Base-by-base conservation (phyloP, 208 protist genomes). In the Leishmania guyanensis region DNA sequence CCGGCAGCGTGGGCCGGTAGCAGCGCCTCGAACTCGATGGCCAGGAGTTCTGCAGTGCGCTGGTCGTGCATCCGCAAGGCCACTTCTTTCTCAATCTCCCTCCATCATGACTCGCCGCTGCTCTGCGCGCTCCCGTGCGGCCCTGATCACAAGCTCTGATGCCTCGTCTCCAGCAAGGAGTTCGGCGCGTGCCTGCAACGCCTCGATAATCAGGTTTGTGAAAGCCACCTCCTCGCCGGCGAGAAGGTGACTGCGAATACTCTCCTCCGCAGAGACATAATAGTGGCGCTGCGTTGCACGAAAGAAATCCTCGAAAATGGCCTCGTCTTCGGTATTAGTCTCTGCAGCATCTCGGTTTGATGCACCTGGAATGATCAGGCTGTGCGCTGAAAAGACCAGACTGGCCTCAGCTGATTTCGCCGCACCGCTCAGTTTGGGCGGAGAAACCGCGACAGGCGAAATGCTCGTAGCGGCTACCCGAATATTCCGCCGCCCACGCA, bases 11-110 rank as follows among this genome's bases (percentile, higher is more conserved):
- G 86, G 5, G 78, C 66, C 0, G 91, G 89, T 3, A 95, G 86
- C 20, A 96, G 66, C 53, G 83, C 72, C 1, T 78, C 48, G 36
- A 90, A 80, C 65, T 87, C 56, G 12, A 84, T 71, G 5, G 66
- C 74, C 16, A 96, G 60, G 43, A 78, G 22, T 79, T 88, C 83
- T 46, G 51, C 51, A 2, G 90, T 33, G 10, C 91, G 90, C 68
- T 90, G 85, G 48, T 90, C 78, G 16, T 81, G 80, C 79, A 89
- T 69, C 26, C 73, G 65, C 0, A 58, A 43, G 0, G 84, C 64
- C 43, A 89, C 86, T 1, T 87, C 75, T 33, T 80, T 78, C 69
- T 91, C 93, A 75, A 95, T 94, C n/a, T 74, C 50, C 50, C 66
- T 82, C 78, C 75, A 91, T 79, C 83, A 87, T 80, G 75, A 60